Conservation (phyloP, 306 rosid species). For the Ormosia semicastrata region DNA sequence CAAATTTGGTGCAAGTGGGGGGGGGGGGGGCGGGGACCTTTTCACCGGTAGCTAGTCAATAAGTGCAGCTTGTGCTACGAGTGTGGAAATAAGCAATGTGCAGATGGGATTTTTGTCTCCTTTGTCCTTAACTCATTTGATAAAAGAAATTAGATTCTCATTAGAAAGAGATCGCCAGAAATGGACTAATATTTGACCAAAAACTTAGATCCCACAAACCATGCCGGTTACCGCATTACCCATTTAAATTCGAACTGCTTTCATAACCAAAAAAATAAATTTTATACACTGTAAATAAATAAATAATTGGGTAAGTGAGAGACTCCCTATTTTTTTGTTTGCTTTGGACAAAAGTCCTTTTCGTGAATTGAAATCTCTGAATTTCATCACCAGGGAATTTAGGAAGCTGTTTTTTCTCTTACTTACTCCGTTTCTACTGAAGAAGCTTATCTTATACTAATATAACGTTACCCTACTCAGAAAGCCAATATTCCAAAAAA, state of each 20-base stretch:
- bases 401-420: too few relatives aligned
- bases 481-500: too few relatives aligned
- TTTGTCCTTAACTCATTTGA: not conserved
- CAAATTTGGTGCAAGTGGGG: not conserved
- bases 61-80: not conserved
- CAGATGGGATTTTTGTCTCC: not conserved
- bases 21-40: not conserved
- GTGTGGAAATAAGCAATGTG: not conserved
- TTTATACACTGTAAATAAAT: too few relatives aligned
- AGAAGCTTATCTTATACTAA: not conserved
- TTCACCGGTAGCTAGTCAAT: not conserved
- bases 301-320: too few relatives aligned
- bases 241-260: too few relatives aligned
- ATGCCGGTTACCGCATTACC: not conserved
- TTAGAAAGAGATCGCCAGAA: not conserved
- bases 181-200: too few relatives aligned
- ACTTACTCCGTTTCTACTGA: not conserved
- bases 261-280: too few relatives aligned
- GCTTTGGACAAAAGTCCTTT: too few relatives aligned
- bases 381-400: too few relatives aligned
- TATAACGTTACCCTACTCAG: not conserved
- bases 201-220: not conserved
- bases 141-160: slow-evolving; percentile 17
- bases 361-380: too few relatives aligned
- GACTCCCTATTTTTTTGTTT: too few relatives aligned